Base-by-base conservation (phyloP, 2,329 filamentous ascomycete genomes). In the Xylaria sp. region DNA sequence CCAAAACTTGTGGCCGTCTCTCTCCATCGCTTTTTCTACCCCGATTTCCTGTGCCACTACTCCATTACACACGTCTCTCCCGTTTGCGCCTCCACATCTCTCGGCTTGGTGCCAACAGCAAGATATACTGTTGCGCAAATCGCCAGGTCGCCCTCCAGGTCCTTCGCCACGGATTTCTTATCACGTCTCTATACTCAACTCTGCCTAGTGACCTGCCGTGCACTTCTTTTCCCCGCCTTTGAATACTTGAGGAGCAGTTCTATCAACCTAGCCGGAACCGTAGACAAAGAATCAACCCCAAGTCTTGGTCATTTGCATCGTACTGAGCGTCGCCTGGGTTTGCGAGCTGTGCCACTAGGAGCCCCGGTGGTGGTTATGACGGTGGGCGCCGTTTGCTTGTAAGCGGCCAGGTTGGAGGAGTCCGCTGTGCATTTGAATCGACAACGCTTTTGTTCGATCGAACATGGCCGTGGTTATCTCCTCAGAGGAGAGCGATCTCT, bases 401-500 rank as follows among this genome's bases (percentile, higher is more conserved):
- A 70, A 76, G 70, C 70, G 70, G 70, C 69, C 63, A 72, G 70
- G 74, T 76, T 50, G 76, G 77, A 76, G 75, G 77, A 75, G 65
- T 74, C 51, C 41, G 60, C 50, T 57, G 59, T 34, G 44, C 50
- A 59, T 65, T 57, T 34, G 64, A 56, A 57, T 50, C 34, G 61
- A 54, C 50, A 37, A 39, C 39, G 55, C 44, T 57, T 37, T 8
- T 28, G 28, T 46, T 46, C 15, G 41, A 65, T 62, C 62, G 69
- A 70, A 70, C 69, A 89, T 89, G 87, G 87, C 87, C 48, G 85
- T 87, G 72, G 86, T 88, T 73, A 80, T 89, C 69, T 77, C 84
- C 52, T 85, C 87, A 18, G 88, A 90, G 75, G 88, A 90, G 75
- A 85, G 81, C 72, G 82, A 82, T 74, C 87, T 86, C 77, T 90